Evolutionary conservation across 1,284 basidiomycete genomes (phyloP), one percentile per base, ranked within the genome.

Genomic region (Farysia itapuensis): DNA sequence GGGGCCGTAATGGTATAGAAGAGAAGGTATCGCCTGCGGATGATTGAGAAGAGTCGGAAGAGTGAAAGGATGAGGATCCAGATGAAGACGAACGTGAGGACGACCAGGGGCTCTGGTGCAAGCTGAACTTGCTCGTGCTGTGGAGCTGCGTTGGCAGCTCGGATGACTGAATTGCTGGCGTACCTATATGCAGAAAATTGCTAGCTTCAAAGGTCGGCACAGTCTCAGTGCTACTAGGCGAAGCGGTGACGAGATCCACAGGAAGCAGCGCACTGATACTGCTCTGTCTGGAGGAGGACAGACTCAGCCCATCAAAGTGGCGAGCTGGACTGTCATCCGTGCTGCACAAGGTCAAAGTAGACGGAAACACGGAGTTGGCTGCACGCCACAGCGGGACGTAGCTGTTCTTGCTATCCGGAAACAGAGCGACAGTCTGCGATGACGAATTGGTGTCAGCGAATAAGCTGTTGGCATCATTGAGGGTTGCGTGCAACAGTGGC

Each of bases 21-120:
- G 57, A 21, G 12, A 22, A 22, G 4, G 34, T 13, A n/a, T n/a
- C 34, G 50, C 6, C 49, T 45, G 0, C 43, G 4, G 58, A 56
- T 2, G 47, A 47, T 1, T 50, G 47, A 2, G 51, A 51, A 13
- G 47, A 51, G 35, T 35, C 39, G 21, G 52, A 46, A 1, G 58
- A 51, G 5, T 45, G 50, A 3, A 29, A 20, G 9, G 58, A 53
- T n/a, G 24, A 18, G 4, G 50, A 48, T 12, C 35, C 31, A 15
- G 44, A 49, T 1, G 50, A 50, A 5, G 45, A 53, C 4, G 47
- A 38, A 1, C 46, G 42, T 1, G 57, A 54, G 14, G 36, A 38
- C 11, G 34, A 35, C 13, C 24, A 20, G 11, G 20, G 34, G 11
- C 34, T 22, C 20, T 19, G 39, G 43, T 35, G 44, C 32, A 13